Base-by-base conservation (phyloP, 2,329 filamentous ascomycete species). In the Teratosphaeria viscida region DNA sequence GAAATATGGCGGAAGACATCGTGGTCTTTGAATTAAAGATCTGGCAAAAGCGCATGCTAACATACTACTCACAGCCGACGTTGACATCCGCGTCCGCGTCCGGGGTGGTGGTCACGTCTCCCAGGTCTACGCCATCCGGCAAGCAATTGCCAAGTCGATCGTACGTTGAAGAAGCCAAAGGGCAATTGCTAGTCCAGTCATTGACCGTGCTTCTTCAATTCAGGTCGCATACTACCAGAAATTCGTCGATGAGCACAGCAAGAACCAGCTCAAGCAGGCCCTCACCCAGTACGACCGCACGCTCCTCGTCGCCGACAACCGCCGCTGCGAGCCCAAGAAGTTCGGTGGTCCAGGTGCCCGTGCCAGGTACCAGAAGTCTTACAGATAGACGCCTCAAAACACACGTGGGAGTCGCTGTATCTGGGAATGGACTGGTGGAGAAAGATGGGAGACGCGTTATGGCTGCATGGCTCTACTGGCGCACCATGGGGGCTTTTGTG, bases 231-330 rank as follows among this genome's bases (percentile, higher is more conserved):
- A 96, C 88, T 97, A 96, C 89, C 92, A 96, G 84, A 96, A 99
- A 86, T 99, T 87, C 83, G 90, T 97, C 81, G 94, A 99, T 77
- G 94, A 99, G 89, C 92, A 97, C 89, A 90, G 89, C 83, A 99
- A 99, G 89, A 96, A 97, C 87, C 85, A 91, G 81, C 86, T 99
- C 76, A 99, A 97, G 90, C 88, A 92, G 82, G 89, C 90, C 71
- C 87, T 99, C 72, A 89, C 92, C 75, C 86, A 91, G 79, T 99
- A 92, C 84, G 91, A 96, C 85, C 87, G 92, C 76, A 95, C 91
- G 77, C 88, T 99, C 70, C 89, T 99, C 76, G 94, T 99, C 74
- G 94, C 94, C 80, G 94, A 99, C 82, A 96, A 96, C 88, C 89
- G 94, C 80, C 90, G 94, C 74, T 94, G 90, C 81, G 94, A 99